These are phyloP conservation scores for Hypomyces rosellus DNA, from an alignment of 2,329 filamentous ascomycete species.

Conservation along the genomic window DNA sequence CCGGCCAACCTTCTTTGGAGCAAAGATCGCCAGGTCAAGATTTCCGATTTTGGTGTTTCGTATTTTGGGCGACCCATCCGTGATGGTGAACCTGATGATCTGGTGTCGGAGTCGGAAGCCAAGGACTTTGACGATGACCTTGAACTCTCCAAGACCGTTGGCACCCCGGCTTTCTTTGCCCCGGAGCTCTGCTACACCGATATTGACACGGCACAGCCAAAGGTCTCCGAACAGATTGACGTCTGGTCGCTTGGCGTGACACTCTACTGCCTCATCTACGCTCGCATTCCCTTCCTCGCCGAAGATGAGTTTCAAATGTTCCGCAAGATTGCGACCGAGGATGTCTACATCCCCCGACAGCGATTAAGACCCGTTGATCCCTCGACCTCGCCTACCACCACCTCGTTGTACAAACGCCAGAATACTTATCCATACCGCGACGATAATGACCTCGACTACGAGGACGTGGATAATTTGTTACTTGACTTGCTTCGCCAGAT, in stretches of 20 bases:
- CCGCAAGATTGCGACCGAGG: constrained; percentile 81
- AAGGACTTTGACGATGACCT: constrained; percentile 86
- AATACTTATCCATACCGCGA: constrained; percentile 64
- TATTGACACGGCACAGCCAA: constrained; percentile 60
- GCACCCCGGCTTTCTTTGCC: constrained; percentile 95
- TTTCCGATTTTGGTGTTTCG: constrained; percentile 97
- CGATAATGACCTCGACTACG: constrained; percentile 74
- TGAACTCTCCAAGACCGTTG: constrained; percentile 96
- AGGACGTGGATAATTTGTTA: constrained; percentile 75
- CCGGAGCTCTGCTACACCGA: constrained; percentile 89
- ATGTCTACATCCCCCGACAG: constrained; percentile 79
- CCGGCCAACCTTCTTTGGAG: constrained; percentile 89
- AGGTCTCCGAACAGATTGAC: constrained; percentile 88
- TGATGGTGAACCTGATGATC: constrained; percentile 73
- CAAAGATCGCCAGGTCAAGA: constrained; percentile 81
- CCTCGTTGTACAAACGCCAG: constrained; percentile 49
- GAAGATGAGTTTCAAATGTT: constrained; percentile 92
- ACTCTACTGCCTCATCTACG: constrained; percentile 90
- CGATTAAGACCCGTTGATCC: constrained; percentile 72
- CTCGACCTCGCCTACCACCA: constrained; percentile 48
- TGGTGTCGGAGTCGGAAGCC: constrained; percentile 71
- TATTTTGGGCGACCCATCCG: constrained; percentile 87
- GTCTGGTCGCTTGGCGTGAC: constrained; percentile 97
- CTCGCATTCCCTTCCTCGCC: constrained; percentile 86
- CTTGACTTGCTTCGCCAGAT: constrained; percentile 73